Conservation (phyloP, 129 eudicot species). For the Lactuca sativa region DNA sequence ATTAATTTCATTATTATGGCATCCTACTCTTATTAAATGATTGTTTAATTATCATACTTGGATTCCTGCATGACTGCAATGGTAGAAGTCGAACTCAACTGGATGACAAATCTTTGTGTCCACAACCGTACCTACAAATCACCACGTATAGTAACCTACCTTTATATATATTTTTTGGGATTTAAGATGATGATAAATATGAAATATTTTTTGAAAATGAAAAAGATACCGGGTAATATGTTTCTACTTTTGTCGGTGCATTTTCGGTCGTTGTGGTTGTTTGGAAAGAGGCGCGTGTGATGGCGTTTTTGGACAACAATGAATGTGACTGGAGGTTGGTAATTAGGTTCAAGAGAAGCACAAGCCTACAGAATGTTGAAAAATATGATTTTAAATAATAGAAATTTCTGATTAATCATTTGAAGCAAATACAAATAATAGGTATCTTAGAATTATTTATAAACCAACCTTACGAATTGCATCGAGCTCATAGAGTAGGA, state of each 20-base stretch:
- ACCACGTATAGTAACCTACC: constrained; percentile 12
- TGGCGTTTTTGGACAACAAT: constrained; percentile 95
- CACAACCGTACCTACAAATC: constrained; percentile 75
- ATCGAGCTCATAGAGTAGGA: constrained; percentile 88
- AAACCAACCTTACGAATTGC: constrained; percentile 87
- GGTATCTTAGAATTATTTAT: too few relatives aligned
- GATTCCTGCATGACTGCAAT: constrained; percentile 92
- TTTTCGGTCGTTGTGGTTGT: constrained; percentile 63
- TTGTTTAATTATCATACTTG: constrained; percentile 43
- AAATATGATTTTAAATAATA: constrained; percentile 8
- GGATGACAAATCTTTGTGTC: constrained; percentile 93
- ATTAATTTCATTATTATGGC: too few relatives aligned
- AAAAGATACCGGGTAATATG: constrained; percentile 67
- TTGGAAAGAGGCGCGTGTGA: constrained; percentile 84
- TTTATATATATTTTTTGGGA: too few relatives aligned
- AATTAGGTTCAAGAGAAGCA: constrained; percentile 79
- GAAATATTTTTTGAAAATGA: not conserved
- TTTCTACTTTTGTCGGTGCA: constrained; percentile 85
- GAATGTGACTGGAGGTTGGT: constrained; percentile 92
- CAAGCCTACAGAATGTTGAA: constrained; percentile 63
- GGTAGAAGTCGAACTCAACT: constrained; percentile 80
- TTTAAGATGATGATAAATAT: not conserved
- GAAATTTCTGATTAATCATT: constrained; percentile 1
- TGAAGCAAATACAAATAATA: constrained; percentile 30
- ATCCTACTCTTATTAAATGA: not conserved